These are phyloP conservation scores for Coemansia sp. DNA, from an alignment of 192 early-diverging fungal species.

Conservation along the genomic window DNA sequence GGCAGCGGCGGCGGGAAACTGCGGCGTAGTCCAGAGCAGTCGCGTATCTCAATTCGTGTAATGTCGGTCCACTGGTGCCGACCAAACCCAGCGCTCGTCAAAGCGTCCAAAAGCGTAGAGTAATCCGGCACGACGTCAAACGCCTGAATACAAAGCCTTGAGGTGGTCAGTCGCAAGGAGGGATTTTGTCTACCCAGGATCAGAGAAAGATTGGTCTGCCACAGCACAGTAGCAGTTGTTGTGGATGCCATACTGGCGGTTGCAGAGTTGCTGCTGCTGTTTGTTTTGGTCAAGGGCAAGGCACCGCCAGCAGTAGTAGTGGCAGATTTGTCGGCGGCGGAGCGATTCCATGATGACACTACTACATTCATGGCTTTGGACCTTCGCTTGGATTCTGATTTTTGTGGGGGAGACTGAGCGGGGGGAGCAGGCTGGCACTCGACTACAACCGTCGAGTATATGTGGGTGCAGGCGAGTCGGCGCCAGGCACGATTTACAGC, in stretches of 20 bases:
- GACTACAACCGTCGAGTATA: conserved; percentile 20
- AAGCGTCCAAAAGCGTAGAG: neutral
- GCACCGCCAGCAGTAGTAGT: no score
- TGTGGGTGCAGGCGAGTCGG: neutral
- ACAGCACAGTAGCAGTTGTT: no score
- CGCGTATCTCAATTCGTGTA: conserved; percentile 14
- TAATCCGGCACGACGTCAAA: conserved; percentile 21
- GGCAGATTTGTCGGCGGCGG: no score
- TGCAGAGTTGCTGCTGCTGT: neutral
- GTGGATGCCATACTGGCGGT: no score
- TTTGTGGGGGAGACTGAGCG: neutral
- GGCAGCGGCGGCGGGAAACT: no score
- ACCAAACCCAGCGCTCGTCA: neutral
- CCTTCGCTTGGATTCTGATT: neutral
- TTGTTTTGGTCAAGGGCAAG: neutral
- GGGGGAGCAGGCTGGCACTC: conserved; percentile 10
- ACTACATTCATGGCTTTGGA: neutral
- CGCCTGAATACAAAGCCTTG: conserved; percentile 18
- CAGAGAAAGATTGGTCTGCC: conserved; percentile 17
- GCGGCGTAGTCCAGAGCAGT: conserved; percentile 4
- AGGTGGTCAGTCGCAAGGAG: no score
- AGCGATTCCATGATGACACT: neutral
- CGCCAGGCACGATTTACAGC: conserved; percentile 27
- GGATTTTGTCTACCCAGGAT: neutral
- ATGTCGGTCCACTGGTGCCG: neutral